phyloP scores from a whole-genome alignment of 345 rosid species.

The Eucalyptus cloeziana region DNA sequence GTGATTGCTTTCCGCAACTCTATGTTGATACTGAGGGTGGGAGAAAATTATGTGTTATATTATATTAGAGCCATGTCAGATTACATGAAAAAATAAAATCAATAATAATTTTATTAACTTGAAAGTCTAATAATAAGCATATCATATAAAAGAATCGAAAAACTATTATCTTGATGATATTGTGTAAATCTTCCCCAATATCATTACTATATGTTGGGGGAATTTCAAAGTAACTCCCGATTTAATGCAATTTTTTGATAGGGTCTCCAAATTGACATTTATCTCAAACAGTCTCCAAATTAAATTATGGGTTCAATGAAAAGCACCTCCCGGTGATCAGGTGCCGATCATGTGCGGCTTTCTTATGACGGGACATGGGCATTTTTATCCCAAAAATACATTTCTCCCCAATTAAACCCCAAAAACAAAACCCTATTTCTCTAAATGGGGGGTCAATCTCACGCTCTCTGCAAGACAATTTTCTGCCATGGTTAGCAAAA shows the following conservation, averaged over 20 bases:
- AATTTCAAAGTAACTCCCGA: background rate
- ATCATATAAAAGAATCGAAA: rapidly evolving
- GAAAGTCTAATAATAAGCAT: background rate
- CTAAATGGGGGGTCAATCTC: background rate
- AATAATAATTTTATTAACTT: background rate
- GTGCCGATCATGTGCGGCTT: background rate
- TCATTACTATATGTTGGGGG: background rate
- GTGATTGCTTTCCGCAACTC: background rate
- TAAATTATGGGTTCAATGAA: background rate
- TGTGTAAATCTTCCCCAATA: background rate
- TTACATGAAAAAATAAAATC: background rate
- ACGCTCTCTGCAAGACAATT: background rate
- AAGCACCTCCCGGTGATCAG: background rate
- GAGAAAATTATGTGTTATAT: background rate
- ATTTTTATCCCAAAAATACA: background rate
- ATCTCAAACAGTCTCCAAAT: background rate
- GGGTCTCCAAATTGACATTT: background rate
- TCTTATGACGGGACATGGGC: background rate
- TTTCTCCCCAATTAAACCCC: background rate
- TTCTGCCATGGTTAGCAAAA: background rate
- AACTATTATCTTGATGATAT: background rate
- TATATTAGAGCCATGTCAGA: background rate
- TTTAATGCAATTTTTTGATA: background rate
- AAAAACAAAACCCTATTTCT: background rate
- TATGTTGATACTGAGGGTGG: background rate